These are phyloP conservation scores for Fusarium nygamai DNA, from an alignment of 2,329 filamentous ascomycete species.

Conservation along the genomic window DNA sequence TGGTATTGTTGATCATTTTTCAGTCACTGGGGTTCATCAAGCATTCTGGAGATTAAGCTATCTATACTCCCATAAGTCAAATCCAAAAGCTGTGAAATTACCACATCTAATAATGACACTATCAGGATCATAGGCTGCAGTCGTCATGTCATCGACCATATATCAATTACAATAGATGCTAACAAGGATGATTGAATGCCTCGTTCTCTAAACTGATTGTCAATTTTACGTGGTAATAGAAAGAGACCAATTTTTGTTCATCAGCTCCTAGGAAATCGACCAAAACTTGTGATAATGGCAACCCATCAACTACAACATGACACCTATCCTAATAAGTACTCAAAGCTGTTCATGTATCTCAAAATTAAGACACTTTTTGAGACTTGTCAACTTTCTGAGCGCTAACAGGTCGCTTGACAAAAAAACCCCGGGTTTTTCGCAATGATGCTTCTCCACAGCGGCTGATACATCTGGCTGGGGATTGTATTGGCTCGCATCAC, in stretches of 20 bases:
- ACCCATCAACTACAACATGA: not conserved
- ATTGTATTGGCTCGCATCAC: constrained; percentile 28
- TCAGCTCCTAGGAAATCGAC: not conserved
- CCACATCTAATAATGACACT: not conserved
- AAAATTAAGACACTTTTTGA: not conserved
- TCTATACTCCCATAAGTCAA: not conserved
- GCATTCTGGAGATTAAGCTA: not conserved
- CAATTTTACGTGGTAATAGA: not conserved
- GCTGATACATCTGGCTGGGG: constrained; percentile 37
- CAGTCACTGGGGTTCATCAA: not conserved
- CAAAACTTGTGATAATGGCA: not conserved
- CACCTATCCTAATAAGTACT: not conserved
- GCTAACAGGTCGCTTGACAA: constrained; percentile 32
- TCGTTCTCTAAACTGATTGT: not conserved
- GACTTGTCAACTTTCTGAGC: constrained; percentile 12
- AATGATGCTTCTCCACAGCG: constrained; percentile 37
- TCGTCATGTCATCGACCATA: not conserved
- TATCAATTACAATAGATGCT: not conserved
- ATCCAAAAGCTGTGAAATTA: not conserved
- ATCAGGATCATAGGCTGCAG: not conserved
- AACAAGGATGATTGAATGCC: not conserved
- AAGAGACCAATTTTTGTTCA: constrained; percentile 9
- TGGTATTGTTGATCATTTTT: not conserved
- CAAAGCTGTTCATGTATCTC: not conserved
- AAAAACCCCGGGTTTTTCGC: constrained; percentile 35